Evolutionary conservation across 2,329 filamentous ascomycete species (phyloP), one percentile per base, ranked within the genome.

Genomic region (Fusarium siculi): DNA sequence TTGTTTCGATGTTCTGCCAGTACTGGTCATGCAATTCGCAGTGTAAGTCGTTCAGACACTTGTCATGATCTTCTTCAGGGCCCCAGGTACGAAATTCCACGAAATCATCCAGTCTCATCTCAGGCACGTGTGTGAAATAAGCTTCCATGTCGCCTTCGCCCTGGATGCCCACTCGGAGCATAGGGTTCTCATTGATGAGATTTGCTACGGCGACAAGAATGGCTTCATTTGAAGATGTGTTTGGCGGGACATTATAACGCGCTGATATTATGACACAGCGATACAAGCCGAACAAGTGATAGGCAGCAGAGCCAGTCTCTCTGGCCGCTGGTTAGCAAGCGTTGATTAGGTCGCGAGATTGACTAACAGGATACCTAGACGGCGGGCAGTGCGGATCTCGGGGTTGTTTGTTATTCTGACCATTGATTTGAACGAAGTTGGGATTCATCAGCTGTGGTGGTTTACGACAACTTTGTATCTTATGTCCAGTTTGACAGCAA

Each of bases 111-210:
- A 90, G 78, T 55, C 87, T 79, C 44, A 90, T 80, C 25, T 79
- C 72, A 1, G 81, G 74, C 12, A 88, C 68, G 50, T 82, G 81
- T 12, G 85, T 82, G 74, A 86, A 90, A 36, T 74, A 77, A 1
- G 88, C 82, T 6, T 77, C 63, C 42, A 79, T 80, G n/a, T 82
- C 84, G 42, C 85, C 81, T 53, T 89, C 83, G 44, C 79, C 81
- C 5, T 78, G 75, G 66, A 90, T 86, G 16, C 85, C 87, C 37
- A 86, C 84, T 19, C 85, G 83, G 47, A 90, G 81, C 66, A 84
- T 82, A 5, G 85, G 82, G 60, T 88, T 84, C n/a, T 78, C 78
- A 19, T 80, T 73, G 19, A 88, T 76, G 25, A 88, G 77, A 15
- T 77, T 63, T 7, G 78, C 79, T 14, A 88, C 65, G 1, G 86